These are phyloP conservation scores for Leucocoprinus birnbaumii DNA, from an alignment of 768 basidiomycete species.

Conservation along the genomic window DNA sequence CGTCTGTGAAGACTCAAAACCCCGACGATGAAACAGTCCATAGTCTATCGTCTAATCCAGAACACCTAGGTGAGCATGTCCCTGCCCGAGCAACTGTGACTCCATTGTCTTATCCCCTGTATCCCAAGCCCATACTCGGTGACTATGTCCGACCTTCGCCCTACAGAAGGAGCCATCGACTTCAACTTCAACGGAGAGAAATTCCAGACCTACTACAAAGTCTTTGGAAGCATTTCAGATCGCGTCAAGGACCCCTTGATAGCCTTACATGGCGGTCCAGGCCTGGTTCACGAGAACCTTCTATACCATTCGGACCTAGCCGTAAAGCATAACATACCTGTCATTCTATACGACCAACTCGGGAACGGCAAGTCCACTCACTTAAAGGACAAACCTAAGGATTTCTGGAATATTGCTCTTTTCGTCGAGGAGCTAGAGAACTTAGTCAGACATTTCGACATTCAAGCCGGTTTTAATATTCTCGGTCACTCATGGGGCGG, in stretches of 20 bases:
- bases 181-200: conserved; percentile 17
- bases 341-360: conserved; percentile 56
- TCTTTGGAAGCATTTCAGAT: conserved; percentile 32
- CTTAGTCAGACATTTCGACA: conserved; percentile 37
- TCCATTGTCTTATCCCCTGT: too few species aligned
- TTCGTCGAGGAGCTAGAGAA: conserved; percentile 55
- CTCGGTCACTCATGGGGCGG: conserved; percentile 61
- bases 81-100: too few species aligned
- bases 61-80: too few species aligned
- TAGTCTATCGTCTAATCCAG: too few species aligned
- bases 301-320: conserved; percentile 36
- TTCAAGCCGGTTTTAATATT: conserved; percentile 39
- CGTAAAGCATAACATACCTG: conserved; percentile 30
- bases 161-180: conserved; percentile 18
- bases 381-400: conserved; percentile 36
- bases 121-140: too few species aligned
- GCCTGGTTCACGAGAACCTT: conserved; percentile 42
- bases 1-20: too few species aligned
- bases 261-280: conserved; percentile 50
- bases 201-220: conserved; percentile 43
- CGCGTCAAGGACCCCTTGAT: conserved; percentile 33
- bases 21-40: too few species aligned
- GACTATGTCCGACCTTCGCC: too few species aligned
- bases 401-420: conserved; percentile 50
- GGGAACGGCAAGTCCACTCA: conserved; percentile 53